phyloP scores from a whole-genome alignment of 345 rosid genomes.

The Gossypium bickii region DNA sequence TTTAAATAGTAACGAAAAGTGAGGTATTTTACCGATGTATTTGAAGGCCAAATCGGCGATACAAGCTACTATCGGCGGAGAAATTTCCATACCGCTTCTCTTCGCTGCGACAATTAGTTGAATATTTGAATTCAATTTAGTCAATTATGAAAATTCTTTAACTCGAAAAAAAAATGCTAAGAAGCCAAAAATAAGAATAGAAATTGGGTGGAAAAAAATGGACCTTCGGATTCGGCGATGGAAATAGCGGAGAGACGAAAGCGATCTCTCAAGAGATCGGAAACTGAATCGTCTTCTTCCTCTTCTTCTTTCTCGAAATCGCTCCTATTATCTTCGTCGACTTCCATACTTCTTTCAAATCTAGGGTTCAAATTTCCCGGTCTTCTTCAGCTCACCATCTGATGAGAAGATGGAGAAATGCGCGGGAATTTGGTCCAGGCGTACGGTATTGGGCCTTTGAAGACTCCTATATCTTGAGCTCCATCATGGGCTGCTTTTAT shows the following conservation, averaged over 20 bases:
- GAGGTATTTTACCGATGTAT: conserved; percentile 50
- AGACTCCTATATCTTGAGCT: neutral
- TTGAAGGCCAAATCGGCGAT: conserved; percentile 71
- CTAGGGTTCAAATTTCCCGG: conserved; percentile 16
- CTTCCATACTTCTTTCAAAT: conserved; percentile 38
- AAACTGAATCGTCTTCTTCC: conserved; percentile 47
- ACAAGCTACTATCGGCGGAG: conserved; percentile 60
- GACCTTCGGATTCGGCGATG: conserved; percentile 76
- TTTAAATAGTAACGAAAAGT: neutral
- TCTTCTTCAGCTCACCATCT: neutral
- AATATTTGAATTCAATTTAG: neutral
- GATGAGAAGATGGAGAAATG: neutral
- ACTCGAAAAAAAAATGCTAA: neutral
- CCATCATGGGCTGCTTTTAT: neutral
- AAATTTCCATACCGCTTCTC: conserved; percentile 55
- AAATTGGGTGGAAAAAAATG: neutral
- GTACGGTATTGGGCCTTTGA: neutral
- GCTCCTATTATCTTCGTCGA: conserved; percentile 28
- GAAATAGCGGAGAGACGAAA: conserved; percentile 74
- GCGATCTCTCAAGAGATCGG: conserved; percentile 62
- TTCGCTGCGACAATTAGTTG: conserved; percentile 44
- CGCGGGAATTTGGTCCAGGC: conserved; percentile 10
- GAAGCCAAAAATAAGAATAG: neutral
- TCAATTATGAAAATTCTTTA: neutral
- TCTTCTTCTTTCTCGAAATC: conserved; percentile 38